Base-by-base conservation (phyloP, 106 monocot genomes). In the Dioscorea dumetorum region DNA sequence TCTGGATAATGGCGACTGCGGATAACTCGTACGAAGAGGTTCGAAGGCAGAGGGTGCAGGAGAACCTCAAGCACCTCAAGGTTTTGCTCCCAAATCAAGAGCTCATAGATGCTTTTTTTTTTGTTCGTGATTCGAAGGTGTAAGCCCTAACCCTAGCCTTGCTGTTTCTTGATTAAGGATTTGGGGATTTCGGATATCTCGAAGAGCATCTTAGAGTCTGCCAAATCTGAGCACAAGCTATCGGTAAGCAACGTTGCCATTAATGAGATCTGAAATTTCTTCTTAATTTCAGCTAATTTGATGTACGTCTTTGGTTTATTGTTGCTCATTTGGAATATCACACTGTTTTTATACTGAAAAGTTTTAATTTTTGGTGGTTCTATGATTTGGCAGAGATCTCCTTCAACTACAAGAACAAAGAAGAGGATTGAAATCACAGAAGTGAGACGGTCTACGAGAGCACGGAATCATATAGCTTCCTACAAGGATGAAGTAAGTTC, bases 21-120 rank as follows among this genome's bases (percentile, higher is more conserved):
- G 61, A 14, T 1, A 67, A 56, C 67, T 71, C 78, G 20, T 76
- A 85, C 66, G 80, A 81, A 59, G 80, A 71, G 41, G 32, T 63
- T 23, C 73, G 77, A 14, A 77, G 64, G 57, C 68, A 63, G 51
- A 72, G 80, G 64, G 70, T 85, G 17, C 74, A 81, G 35, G 80
- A 85, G 61, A 85, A 85, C 48, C 77, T 76, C 61, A 85, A 85
- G 73, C 80, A 77, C 13, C 73, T 85, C 61, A 81, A 85, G 81
- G 84, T 31, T 11, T 32, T 33, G 28, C 15, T 14, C 24, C 60
- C 4, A 23, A 22, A 12, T 10, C 10, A 6, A 41, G 10, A 41
- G 41, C 6, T 41, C 41, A 10, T 10, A 6, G 41, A 41, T 41
- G 41, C 5, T 41, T 41, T 5, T 41, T 41, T 41, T 41, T 41